Evolutionary conservation across 352 stramenopile genomes (phyloP), one percentile per base, ranked within the genome.

Genomic region (Phytophthora cryptogea): DNA sequence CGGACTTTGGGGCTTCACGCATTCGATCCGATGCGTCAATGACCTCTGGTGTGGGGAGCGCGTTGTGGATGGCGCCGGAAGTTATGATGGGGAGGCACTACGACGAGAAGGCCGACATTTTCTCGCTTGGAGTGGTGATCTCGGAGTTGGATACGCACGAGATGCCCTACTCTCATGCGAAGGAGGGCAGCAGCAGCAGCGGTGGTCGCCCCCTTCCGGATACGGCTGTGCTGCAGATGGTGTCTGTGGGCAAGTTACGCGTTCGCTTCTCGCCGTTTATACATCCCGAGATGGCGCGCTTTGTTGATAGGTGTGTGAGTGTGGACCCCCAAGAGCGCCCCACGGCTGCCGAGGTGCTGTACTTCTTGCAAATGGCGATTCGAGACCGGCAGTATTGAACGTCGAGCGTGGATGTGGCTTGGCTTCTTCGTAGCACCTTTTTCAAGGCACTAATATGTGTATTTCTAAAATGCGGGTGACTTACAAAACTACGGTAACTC

Each of bases 1-100:
- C 76, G 6, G 78, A 88, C 56, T 88, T 88, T 63, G 75, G 75
- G 0, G 58, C 57, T 0, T 79, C 73, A 8, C 62, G 67, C 1
- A 45, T 63, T 40, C 56, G 68, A 1, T 63, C 56, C 2, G 68
- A 74, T 40, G 43, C 26, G 1, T 67, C 64, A 0, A 77, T 77
- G 65, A 77, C 68, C 0, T 59, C 59, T 1, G 66, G 52, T 17
- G 64, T 79, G 8, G 72, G 66, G 0, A 70, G 62, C 10, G 59
- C 35, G 14, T 16, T 75, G 5, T 81, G 72, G 69, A 81, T 78
- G 62, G 72, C 72, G 5, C 72, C 72, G 2, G 73, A 82, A 41
- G 63, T 76, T 23, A 72, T 76, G 63, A 63, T 73, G 50, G 53
- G 68, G 3, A 27, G 47, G 4, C 35, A 46, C 10, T 76, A 76